Base-by-base conservation (phyloP, 2,329 filamentous ascomycete species). In the Didymella keratinophila region DNA sequence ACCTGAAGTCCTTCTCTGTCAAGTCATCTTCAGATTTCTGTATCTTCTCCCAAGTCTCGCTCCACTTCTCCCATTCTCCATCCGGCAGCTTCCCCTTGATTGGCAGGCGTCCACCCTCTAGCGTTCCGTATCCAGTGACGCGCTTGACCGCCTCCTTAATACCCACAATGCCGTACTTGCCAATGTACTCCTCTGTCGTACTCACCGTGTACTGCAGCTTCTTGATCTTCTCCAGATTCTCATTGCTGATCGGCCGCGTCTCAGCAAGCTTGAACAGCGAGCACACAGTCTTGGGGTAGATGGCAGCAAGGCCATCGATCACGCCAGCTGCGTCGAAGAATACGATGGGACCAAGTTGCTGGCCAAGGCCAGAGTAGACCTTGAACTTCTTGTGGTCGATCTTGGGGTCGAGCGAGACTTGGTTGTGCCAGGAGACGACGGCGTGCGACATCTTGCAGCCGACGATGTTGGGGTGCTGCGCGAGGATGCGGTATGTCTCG, bases 371-470 rank as follows among this genome's bases (percentile, higher is more conserved):
- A 3, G 86, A 87, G 78, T 85, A 89, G 28, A 86, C 83, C 64
- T 80, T 82, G 77, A 89, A 89, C 45, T 82, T 77, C 2, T 74
- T 68, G 67, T 85, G 81, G 72, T 89, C 84, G 69, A 89, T 87
- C 46, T 79, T 71, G 0, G 87, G 87, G 65, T 82, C 84, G 4
- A 82, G 80, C 4, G 84, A 85, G 57, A 89, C 83, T 71, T 88
- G 84, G 4, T 83, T 80, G 70, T 88, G 86, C 65, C 84, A 81
- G n/a, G 86, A 87, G 45, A 89, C 81, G 70, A 89, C 86, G 49
- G 86, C 87, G 71, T 90, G 87, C 0, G 86, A 89, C 65, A 90
- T 83, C 77, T 90, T 90, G 77, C 85, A 88, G 49, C 87, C 87
- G 4, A 89, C 87, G 57, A 89, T 89, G 69, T 89, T 89, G 28